Percentiles rank a stretch among this genome's conserved stretches.
Evolutionary conservation across 2,329 filamentous ascomycete species (phyloP).

Genomic region (Penicillium psychrosexuale): DNA sequence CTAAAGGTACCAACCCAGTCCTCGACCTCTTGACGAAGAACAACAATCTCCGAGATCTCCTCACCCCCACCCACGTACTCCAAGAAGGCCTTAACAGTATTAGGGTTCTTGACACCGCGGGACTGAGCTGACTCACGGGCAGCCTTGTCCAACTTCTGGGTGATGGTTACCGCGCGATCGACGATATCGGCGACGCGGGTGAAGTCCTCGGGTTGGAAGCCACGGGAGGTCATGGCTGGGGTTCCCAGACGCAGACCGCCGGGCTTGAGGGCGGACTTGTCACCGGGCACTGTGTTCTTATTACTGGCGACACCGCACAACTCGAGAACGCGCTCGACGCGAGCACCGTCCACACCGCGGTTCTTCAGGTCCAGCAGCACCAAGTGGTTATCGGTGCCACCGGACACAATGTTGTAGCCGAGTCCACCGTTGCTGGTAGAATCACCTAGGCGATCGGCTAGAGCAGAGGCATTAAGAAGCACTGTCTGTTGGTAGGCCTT

Average conservation of each 20-base stretch:
- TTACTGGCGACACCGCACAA: conserved; percentile 95
- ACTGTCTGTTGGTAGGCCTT: conserved; percentile 91
- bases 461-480: conserved; percentile 85
- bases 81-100: conserved; percentile 99
- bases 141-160: conserved; percentile 69
- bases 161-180: conserved; percentile 76
- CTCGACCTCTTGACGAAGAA: conserved; percentile 84
- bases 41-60: conserved; percentile 76
- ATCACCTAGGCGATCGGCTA: conserved; percentile 68
- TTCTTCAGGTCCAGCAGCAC: conserved; percentile 92
- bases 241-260: conserved; percentile 92
- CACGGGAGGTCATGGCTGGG: conserved; percentile 94
- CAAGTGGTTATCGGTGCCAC: conserved; percentile 97
- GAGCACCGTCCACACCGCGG: conserved; percentile 81
- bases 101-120: conserved; percentile 85
- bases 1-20: conserved; percentile 87
- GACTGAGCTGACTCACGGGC: conserved; percentile 71
- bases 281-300: conserved; percentile 97
- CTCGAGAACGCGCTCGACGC: conserved; percentile 86
- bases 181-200: conserved; percentile 80
- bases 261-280: conserved; percentile 88
- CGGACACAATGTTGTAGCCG: conserved; percentile 90
- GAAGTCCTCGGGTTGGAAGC: conserved; percentile 88
- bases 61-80: conserved; percentile 78
- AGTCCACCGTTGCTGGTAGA: conserved; percentile 68